These are phyloP conservation scores for Hyaloperonospora arabidopsidis DNA, from an alignment of 352 stramenopile genomes.

Conservation along the genomic window DNA sequence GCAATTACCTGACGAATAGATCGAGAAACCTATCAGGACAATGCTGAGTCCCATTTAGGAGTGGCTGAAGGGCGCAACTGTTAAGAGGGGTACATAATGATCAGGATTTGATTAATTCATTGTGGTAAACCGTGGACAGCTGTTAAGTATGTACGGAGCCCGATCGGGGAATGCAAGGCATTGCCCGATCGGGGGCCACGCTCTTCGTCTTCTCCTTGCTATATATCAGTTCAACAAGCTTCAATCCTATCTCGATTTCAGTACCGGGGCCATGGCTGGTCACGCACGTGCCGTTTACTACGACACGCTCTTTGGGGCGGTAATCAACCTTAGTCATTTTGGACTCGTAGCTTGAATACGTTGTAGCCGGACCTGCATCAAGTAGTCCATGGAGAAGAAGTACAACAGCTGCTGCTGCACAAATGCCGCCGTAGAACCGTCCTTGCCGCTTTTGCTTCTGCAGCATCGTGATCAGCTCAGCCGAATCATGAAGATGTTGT, in stretches of 20 bases:
- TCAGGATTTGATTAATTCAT: no score
- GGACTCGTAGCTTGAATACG: conserved; percentile 50
- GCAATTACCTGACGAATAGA: no score
- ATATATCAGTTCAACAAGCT: conserved; percentile 58
- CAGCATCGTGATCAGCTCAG: conserved; percentile 42
- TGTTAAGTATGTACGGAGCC: no score
- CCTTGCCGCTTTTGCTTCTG: conserved; percentile 43
- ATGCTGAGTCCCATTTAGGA: no score
- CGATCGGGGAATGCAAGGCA: no score
- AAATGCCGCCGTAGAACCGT: conserved; percentile 67
- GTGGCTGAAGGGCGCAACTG: no score
- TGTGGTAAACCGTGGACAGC: no score
- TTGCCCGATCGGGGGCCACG: conserved; percentile 24
- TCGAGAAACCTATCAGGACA: no score
- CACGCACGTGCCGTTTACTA: conserved; percentile 58
- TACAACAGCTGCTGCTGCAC: conserved; percentile 51
- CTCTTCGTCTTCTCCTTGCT: conserved; percentile 40
- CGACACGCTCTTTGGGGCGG: conserved; percentile 33
- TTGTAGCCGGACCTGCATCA: conserved; percentile 29
- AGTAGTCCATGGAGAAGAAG: conserved; percentile 49
- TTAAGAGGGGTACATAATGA: no score
- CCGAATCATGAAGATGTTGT: conserved; percentile 49
- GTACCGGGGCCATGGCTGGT: conserved; percentile 62
- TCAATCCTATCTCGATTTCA: conserved; percentile 68
- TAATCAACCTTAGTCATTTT: conserved; percentile 37